phyloP scores from a whole-genome alignment of 2,329 filamentous ascomycete genomes.

The Monilinia aucupariae region DNA sequence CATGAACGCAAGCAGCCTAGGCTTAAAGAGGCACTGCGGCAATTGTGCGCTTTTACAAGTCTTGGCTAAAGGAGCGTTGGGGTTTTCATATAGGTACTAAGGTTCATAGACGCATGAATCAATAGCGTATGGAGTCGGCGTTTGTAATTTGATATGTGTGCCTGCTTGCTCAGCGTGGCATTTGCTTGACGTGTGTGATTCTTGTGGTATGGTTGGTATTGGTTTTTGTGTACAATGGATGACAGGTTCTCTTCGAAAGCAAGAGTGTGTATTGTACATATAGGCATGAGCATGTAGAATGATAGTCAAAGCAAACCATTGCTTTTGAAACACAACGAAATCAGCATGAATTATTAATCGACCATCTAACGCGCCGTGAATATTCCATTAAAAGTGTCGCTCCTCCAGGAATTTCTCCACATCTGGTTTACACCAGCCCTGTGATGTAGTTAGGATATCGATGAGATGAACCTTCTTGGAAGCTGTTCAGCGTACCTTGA shows the following conservation, averaged over 20 bases:
- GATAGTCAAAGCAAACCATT: conserved; percentile 21
- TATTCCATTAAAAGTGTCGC: conserved; percentile 31
- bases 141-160: conserved; percentile 24
- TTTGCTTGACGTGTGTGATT: conserved; percentile 20
- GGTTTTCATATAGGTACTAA: conserved; percentile 30
- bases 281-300: conserved; percentile 23
- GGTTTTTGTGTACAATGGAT: conserved; percentile 27
- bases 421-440: conserved; percentile 47
- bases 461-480: not conserved
- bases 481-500: conserved; percentile 52
- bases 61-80: conserved; percentile 40
- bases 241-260: conserved; percentile 21
- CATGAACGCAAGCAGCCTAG: conserved; percentile 59
- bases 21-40: conserved; percentile 61
- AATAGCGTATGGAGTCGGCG: conserved; percentile 33
- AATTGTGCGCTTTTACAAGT: conserved; percentile 60
- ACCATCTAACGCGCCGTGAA: not conserved
- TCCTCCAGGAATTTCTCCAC: conserved; percentile 45
- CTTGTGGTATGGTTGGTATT: conserved; percentile 20
- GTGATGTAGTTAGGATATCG: conserved; percentile 3
- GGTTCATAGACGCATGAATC: conserved; percentile 34
- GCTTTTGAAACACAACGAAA: conserved; percentile 20
- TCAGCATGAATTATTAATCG: not conserved
- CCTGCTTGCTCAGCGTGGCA: conserved; percentile 26
- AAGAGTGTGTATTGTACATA: conserved; percentile 28